Base-by-base conservation (phyloP, 2,329 filamentous ascomycete genomes). In the Colletotrichum sansevieriae region DNA sequence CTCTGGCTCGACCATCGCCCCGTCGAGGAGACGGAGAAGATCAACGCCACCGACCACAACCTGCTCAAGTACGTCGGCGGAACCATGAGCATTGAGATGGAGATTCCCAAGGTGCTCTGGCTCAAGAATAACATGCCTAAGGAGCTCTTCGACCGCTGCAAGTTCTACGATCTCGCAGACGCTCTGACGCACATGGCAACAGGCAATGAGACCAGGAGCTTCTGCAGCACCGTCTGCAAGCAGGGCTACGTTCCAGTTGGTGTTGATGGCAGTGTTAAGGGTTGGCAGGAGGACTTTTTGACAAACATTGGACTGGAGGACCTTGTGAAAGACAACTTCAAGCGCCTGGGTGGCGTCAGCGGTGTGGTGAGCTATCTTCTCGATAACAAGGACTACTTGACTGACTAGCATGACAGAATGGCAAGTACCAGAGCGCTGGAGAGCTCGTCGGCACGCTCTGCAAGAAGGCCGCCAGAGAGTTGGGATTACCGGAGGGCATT, bases 11-110 rank as follows among this genome's bases (percentile, higher is more conserved):
- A 99, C 80, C 96, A 99, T 80, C 90, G 96, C 44, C 94, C 96
- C 1, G 89, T 96, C 13, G 89, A 93, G 70, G 96, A 99, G 85
- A 97, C 95, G 0, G 91, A 93, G 71, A 92, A 93, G 82, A 97
- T 99, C 83, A 99, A 99, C 79, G 89, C 90, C 63, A 98, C 96
- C 3, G 87, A 91, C 61, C 96, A 99, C 84, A 96, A 97, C 79
- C 85, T 99, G 62, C 88, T 99, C 68, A 92, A 94, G 76, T 99
- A 99, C 77, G 96, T 99, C 18, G 96, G 96, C 74, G 96, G 96
- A 71, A 95, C 92, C 78, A 99, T 99, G 96, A 97, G 94, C 78
- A 95, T 98, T 72, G 96, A 99, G 84, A 99, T 99, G 96, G 96
- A 99, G 80, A 97, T 99, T 64, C 96, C 96, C 72, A 99, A 99